Conservation (phyloP, 1,284 basidiomycete genomes). For the Marasmius sp. region DNA sequence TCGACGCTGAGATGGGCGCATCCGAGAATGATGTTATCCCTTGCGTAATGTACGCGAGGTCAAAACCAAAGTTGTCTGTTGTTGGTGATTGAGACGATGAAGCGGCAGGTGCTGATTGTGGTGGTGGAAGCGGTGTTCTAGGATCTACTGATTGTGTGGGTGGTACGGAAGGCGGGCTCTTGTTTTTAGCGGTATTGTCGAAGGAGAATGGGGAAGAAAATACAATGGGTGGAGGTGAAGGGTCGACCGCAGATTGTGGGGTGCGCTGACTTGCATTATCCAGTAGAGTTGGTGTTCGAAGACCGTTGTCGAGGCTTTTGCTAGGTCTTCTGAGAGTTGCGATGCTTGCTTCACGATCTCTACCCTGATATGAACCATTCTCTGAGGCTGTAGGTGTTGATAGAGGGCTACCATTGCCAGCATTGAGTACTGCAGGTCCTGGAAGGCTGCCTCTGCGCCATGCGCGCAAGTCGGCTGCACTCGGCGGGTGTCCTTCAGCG, state of each 20-base stretch:
- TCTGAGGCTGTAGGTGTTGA: conserved; percentile 16
- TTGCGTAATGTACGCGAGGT: conserved; percentile 11
- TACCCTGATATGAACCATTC: conserved; percentile 12
- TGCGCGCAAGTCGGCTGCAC: neutral
- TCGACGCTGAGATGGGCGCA: conserved; percentile 1
- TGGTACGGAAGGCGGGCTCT: neutral
- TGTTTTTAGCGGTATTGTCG: neutral
- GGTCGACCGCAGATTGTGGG: neutral
- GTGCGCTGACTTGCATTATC: neutral
- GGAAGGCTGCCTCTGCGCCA: conserved; percentile 40
- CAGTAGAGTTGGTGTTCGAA: conserved; percentile 21
- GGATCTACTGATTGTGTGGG: neutral
- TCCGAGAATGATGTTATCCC: conserved; percentile 4
- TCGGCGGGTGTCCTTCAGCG: neutral
- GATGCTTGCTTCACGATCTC: conserved; percentile 49
- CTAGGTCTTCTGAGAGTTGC: conserved; percentile 53
- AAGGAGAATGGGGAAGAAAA: conserved; percentile 5
- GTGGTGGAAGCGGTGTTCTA: neutral
- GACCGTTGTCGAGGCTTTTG: conserved; percentile 49
- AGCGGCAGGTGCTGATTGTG: neutral
- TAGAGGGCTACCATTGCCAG: conserved; percentile 24
- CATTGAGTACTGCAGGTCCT: conserved; percentile 32
- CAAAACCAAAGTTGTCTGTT: conserved; percentile 4
- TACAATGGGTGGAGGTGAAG: neutral
- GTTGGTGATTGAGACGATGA: neutral